phyloP scores from a whole-genome alignment of 176 grass and related monocot species.

The Zoysia japonica region DNA sequence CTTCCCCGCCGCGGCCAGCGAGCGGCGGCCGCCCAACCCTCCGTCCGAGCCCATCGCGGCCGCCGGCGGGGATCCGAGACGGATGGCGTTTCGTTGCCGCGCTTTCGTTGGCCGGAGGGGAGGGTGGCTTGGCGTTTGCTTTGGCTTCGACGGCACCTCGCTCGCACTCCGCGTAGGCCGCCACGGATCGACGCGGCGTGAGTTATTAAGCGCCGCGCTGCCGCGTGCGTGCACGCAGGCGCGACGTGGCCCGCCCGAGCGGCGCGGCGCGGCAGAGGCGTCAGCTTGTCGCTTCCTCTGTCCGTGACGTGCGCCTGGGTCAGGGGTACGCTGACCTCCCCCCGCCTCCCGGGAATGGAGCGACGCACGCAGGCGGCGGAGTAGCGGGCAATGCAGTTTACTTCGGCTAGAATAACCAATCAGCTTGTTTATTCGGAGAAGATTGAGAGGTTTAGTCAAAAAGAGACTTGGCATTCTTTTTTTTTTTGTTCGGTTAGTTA shows the following conservation, averaged over 20 bases:
- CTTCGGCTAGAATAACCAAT: no score
- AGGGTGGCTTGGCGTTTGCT: neutral
- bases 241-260: slow-evolving; percentile 28
- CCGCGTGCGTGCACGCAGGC: slow-evolving; percentile 33
- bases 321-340: neutral
- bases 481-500: no score
- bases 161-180: neutral
- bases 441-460: no score
- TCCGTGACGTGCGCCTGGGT: neutral
- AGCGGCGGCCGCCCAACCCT: neutral
- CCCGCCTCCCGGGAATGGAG: neutral
- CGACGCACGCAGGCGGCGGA: neutral
- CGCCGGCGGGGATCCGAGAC: neutral
- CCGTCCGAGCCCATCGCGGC: slow-evolving; percentile 43
- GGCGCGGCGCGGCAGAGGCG: slow-evolving; percentile 10
- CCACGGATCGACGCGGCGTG: neutral
- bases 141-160: neutral
- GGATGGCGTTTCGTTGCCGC: neutral
- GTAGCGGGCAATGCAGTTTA: no score
- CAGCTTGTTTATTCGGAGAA: no score
- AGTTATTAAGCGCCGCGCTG: neutral
- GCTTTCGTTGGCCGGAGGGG: neutral
- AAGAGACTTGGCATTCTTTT: no score
- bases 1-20: neutral
- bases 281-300: neutral